Evolutionary conservation across 768 basidiomycete species (phyloP).

Genomic region (Kwoniella sp.): DNA sequence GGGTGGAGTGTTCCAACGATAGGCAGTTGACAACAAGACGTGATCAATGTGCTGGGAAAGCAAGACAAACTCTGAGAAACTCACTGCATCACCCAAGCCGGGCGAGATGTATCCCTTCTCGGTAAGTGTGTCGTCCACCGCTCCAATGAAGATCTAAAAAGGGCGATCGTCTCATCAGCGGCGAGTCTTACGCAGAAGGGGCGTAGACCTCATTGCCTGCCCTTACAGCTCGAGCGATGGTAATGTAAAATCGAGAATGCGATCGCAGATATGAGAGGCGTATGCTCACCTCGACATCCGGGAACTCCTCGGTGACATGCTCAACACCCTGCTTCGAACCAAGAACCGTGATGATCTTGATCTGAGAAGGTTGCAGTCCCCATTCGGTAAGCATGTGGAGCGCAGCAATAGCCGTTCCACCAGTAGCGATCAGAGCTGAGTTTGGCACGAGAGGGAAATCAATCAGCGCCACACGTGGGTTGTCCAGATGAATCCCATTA

Average conservation of each 20-base stretch:
- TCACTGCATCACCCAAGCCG: slow-evolving; percentile 84
- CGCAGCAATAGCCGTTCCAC: slow-evolving; percentile 86
- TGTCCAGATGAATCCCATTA: too few species aligned
- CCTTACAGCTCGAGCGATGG: too few species aligned
- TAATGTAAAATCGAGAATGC: too few species aligned
- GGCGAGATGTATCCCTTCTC: slow-evolving; percentile 78
- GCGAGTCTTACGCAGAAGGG: too few species aligned
- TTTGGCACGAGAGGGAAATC: not conserved
- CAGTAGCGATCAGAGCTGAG: slow-evolving; percentile 79
- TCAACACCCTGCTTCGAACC: slow-evolving; percentile 74
- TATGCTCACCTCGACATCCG: slow-evolving; percentile 71
- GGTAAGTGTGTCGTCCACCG: slow-evolving; percentile 73
- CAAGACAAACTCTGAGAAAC: slow-evolving; percentile 54
- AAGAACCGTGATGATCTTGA: slow-evolving; percentile 81
- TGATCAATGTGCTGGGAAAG: too few species aligned
- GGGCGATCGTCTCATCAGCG: slow-evolving; percentile 1
- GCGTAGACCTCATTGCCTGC: too few species aligned
- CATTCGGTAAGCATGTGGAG: slow-evolving; percentile 64
- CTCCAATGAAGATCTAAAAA: slow-evolving; percentile 79
- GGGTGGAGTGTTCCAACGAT: too few species aligned
- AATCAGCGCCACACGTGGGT: not conserved
- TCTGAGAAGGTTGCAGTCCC: slow-evolving; percentile 62
- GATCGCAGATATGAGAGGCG: not conserved
- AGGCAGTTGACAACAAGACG: too few species aligned
- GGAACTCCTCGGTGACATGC: slow-evolving; percentile 67